A percentile compares a stretch with the other conserved stretches of the same genome.
Conservation (phyloP, 2,329 filamentous ascomycete species). For the Aspergillus fumigatiaffinis region DNA sequence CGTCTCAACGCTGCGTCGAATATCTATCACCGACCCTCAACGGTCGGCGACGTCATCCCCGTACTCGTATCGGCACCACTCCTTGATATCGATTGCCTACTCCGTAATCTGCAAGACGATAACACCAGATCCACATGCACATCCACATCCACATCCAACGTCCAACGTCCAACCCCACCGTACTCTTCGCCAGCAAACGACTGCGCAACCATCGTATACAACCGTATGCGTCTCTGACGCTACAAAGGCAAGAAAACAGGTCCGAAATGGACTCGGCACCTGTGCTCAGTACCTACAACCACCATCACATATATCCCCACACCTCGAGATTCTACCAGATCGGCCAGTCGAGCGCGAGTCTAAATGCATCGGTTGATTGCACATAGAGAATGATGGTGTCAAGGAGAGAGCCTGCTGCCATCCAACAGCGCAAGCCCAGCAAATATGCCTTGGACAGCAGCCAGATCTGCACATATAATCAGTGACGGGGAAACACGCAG, state of each 20-base stretch:
- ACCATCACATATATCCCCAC: not conserved
- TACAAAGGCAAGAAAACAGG: not conserved
- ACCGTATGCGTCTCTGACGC: too few relatives aligned
- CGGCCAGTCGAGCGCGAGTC: not conserved
- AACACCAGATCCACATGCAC: not conserved
- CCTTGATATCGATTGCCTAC: too few relatives aligned
- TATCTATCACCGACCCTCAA: not conserved
- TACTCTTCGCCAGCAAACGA: not conserved
- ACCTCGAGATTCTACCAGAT: not conserved
- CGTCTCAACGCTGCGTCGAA: not conserved
- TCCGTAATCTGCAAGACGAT: not conserved
- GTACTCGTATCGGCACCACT: not conserved
- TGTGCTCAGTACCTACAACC: not conserved
- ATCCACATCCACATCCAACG: too few relatives aligned
- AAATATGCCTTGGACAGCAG: too few relatives aligned
- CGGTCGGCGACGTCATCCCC: not conserved
- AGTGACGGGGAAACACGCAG: too few relatives aligned
- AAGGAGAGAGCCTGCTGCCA: too few relatives aligned
- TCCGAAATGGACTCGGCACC: not conserved
- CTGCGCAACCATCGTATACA: not conserved
- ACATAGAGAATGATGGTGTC: too few relatives aligned
- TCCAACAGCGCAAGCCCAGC: too few relatives aligned
- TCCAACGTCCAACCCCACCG: not conserved
- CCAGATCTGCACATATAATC: too few relatives aligned
- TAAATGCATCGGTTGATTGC: too few relatives aligned